Conservation (phyloP, 1,284 basidiomycete genomes). For the Ceratobasidium sp. region DNA sequence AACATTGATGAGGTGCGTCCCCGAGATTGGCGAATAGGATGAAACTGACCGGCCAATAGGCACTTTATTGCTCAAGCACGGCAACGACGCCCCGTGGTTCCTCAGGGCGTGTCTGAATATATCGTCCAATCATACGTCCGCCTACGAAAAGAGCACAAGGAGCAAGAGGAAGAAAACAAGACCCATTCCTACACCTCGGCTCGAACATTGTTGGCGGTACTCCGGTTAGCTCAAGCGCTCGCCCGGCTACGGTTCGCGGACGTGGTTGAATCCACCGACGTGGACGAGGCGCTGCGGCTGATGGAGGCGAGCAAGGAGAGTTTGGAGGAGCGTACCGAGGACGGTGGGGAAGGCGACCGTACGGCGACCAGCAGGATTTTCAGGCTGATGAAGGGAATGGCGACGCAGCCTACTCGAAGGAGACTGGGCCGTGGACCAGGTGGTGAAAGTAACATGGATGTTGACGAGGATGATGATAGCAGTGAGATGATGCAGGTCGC, state of each 20-base stretch:
- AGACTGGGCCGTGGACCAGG: slow-evolving; percentile 72
- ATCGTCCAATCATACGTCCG: slow-evolving; percentile 96
- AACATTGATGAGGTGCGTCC: slow-evolving; percentile 80
- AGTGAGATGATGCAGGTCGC: slow-evolving; percentile 69
- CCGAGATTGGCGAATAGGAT: background rate
- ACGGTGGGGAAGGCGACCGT: slow-evolving; percentile 74
- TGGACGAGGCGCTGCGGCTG: slow-evolving; percentile 95
- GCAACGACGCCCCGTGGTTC: slow-evolving; percentile 86
- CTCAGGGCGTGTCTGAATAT: slow-evolving; percentile 88
- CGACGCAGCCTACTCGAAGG: slow-evolving; percentile 55
- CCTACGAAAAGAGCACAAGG: slow-evolving; percentile 90
- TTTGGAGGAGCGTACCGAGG: slow-evolving; percentile 81
- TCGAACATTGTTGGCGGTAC: slow-evolving; percentile 92
- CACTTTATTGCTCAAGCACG: slow-evolving; percentile 98
- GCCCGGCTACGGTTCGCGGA: slow-evolving; percentile 89
- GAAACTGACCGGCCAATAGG: slow-evolving; percentile 56
- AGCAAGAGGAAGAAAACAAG: slow-evolving; percentile 89
- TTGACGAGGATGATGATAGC: slow-evolving; percentile 66
- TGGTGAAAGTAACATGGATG: slow-evolving; percentile 73
- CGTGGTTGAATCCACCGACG: slow-evolving; percentile 84
- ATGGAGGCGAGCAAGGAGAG: slow-evolving; percentile 97
- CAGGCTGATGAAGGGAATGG: slow-evolving; percentile 90
- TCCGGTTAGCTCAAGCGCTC: slow-evolving; percentile 94
- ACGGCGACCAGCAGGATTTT: slow-evolving; percentile 86
- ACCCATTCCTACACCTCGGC: slow-evolving; percentile 96